A percentile compares a stretch with the other conserved stretches of the same genome.
These are phyloP conservation scores for Tricholoma hemisulphureum DNA, from an alignment of 768 basidiomycete genomes.

Conservation along the genomic window DNA sequence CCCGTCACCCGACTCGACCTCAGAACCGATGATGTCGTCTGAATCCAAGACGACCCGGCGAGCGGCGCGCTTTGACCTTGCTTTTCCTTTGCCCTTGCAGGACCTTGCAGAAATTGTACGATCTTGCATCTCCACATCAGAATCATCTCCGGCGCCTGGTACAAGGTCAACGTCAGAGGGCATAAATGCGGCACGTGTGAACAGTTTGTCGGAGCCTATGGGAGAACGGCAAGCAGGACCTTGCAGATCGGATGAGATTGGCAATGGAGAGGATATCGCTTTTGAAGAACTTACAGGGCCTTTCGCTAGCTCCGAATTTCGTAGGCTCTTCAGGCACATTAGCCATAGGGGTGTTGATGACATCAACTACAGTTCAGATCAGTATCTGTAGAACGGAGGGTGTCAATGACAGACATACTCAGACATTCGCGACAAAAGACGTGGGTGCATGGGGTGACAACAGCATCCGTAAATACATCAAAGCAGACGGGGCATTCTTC, in stretches of 20 bases:
- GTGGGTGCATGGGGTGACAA: slow-evolving; percentile 60
- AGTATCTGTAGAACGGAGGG: neutral
- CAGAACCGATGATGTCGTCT: slow-evolving; percentile 32
- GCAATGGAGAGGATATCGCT: neutral
- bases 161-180: slow-evolving; percentile 49
- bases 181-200: slow-evolving; percentile 58
- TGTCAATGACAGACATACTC: slow-evolving; percentile 28
- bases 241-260: slow-evolving; percentile 11
- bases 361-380: slow-evolving; percentile 33
- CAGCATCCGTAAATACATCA: slow-evolving; percentile 51
- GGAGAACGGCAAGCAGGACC: slow-evolving; percentile 63
- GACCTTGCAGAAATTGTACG: slow-evolving; percentile 14
- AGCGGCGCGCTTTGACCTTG: slow-evolving; percentile 10
- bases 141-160: slow-evolving; percentile 16
- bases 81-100: slow-evolving; percentile 24
- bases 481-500: slow-evolving; percentile 71
- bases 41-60: slow-evolving; percentile 20
- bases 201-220: slow-evolving; percentile 48
- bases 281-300: slow-evolving; percentile 44
- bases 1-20: slow-evolving; percentile 30
- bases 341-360: slow-evolving; percentile 39
- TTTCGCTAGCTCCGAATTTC: slow-evolving; percentile 41
- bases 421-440: slow-evolving; percentile 64
- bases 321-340: slow-evolving; percentile 34
- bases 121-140: slow-evolving; percentile 33